Conservation (phyloP, 176 grass and related monocot genomes). For the Tillandsia leiboldiana region DNA sequence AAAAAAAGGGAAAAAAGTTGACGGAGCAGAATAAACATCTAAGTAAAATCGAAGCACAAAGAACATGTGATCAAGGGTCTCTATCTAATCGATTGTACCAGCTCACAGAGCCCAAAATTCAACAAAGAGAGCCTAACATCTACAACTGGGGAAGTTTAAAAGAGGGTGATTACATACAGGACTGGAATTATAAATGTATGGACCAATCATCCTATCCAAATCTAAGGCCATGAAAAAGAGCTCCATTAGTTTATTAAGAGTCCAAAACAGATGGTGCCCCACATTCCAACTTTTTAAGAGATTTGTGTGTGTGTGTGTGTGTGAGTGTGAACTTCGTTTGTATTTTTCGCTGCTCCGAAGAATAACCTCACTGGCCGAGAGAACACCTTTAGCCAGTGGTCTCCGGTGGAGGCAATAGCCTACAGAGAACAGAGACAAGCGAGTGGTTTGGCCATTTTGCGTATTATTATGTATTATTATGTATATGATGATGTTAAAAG, state of each 20-base stretch:
- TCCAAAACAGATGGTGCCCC: not conserved
- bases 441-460: not conserved
- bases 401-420: not conserved
- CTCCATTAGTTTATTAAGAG: not conserved
- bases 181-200: not conserved
- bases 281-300: not conserved
- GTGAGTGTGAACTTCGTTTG: not conserved
- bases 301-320: not conserved
- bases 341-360: constrained; percentile 1
- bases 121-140: not conserved
- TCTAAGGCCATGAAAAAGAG: not conserved
- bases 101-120: too few species aligned
- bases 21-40: too few species aligned
- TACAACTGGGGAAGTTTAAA: not conserved
- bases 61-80: too few species aligned
- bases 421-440: not conserved
- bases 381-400: not conserved
- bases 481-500: not conserved
- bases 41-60: too few species aligned
- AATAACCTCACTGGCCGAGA: not conserved
- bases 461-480: not conserved
- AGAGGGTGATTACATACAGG: not conserved
- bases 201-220: not conserved
- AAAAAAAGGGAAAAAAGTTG: too few species aligned
- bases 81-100: too few species aligned